phyloP scores from a whole-genome alignment of 2,329 filamentous ascomycete genomes.

The Myriosclerotinia duriaeana region DNA sequence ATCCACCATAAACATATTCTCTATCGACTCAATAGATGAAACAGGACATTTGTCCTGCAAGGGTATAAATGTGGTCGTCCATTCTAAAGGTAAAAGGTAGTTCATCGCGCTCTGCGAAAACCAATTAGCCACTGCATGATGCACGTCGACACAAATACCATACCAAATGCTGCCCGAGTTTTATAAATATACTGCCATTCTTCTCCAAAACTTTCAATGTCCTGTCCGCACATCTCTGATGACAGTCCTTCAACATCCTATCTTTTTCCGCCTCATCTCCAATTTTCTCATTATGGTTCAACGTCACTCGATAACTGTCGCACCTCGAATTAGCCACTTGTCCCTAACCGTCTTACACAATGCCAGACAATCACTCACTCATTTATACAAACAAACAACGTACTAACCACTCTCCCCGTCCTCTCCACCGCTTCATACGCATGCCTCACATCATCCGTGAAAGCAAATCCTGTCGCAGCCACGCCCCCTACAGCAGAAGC shows the following conservation, averaged over 20 bases:
- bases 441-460: constrained; percentile 71
- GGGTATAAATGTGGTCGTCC: constrained; percentile 94
- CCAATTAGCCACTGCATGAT: constrained; percentile 31
- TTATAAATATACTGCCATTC: constrained; percentile 98
- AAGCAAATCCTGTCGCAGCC: constrained; percentile 46
- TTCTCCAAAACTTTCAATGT: constrained; percentile 86
- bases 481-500: constrained; percentile 33
- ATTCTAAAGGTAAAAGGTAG: constrained; percentile 85
- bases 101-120: constrained; percentile 77
- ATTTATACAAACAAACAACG: constrained; percentile 79
- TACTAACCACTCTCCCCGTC: constrained; percentile 72
- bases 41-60: constrained; percentile 95
- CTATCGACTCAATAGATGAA: constrained; percentile 82
- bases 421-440: constrained; percentile 73
- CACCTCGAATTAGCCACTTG: constrained; percentile 14
- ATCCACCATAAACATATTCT: constrained; percentile 81
- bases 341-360: background rate
- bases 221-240: constrained; percentile 86
- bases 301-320: constrained; percentile 77
- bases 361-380: constrained; percentile 60
- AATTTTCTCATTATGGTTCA: constrained; percentile 66
- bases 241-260: constrained; percentile 75
- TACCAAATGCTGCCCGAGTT: constrained; percentile 89
- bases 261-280: constrained; percentile 64
- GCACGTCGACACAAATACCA: constrained; percentile 24